Conservation (phyloP, 2,329 filamentous ascomycete species). For the Talaromyces verruculosus region DNA sequence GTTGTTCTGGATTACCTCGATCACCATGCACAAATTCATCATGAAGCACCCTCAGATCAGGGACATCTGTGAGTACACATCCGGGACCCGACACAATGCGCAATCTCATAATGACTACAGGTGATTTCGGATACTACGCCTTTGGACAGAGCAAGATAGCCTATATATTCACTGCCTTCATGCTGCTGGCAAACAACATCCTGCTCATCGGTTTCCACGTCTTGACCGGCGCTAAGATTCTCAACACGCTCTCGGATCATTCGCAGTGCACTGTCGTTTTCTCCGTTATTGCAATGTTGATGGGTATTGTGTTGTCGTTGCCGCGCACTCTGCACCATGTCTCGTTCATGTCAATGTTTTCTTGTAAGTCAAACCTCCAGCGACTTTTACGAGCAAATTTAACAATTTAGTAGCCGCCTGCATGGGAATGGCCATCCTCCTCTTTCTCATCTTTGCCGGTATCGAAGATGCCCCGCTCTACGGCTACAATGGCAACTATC, state of each 20-base stretch:
- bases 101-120: conserved; percentile 22
- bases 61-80: conserved; percentile 46
- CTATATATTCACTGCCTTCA: conserved; percentile 49
- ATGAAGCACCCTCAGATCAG: conserved; percentile 54
- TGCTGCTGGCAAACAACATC: conserved; percentile 55
- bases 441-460: conserved; percentile 52
- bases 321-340: conserved; percentile 50
- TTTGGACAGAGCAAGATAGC: conserved; percentile 48
- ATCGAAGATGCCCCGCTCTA: conserved; percentile 48
- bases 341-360: conserved; percentile 54
- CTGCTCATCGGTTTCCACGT: conserved; percentile 53
- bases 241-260: conserved; percentile 53
- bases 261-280: conserved; percentile 52
- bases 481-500: conserved; percentile 50
- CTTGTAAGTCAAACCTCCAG: conserved; percentile 27
- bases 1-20: conserved; percentile 53
- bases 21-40: conserved; percentile 55
- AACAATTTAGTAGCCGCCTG: conserved; percentile 36
- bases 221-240: conserved; percentile 50
- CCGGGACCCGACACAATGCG: not conserved
- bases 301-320: conserved; percentile 50
- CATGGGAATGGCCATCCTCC: conserved; percentile 52
- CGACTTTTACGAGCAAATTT: conserved; percentile 10
- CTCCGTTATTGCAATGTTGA: conserved; percentile 47
- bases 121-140: conserved; percentile 51